Base-by-base conservation (phyloP, 192 early-diverging fungal species). In the Phycomyces nitens region DNA sequence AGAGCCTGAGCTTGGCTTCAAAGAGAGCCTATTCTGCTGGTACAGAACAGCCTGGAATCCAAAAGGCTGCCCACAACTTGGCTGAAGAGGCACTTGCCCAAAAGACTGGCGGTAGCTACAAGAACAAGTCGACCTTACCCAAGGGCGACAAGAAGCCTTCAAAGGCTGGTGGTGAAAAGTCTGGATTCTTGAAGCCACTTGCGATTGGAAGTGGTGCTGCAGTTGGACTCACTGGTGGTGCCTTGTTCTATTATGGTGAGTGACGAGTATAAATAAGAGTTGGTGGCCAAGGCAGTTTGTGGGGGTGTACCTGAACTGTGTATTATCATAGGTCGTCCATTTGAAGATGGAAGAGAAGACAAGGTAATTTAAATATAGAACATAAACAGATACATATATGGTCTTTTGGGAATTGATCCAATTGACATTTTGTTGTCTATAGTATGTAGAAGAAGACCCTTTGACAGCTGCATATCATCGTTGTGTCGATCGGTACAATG, bases 101-200 rank as follows among this genome's bases (percentile, higher is more conserved):
- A 58, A 77, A 77, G 53, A 76, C 70, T 12, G 71, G 76, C 29
- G 20, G 59, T 43, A 15, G 50, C 63, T 24, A 64, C 63, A 34
- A 70, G 65, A 62, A 29, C 74, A 74, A 75, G 51, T 59, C 74
- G 8, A 82, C 78, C 24, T 64, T 68, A 1, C 80, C 80, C 29
- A 82, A 82, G 59, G 71, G 80, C 24, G 74, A 79, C 58, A 79
- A 77, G 57, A 82, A 82, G 59, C 81, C 81, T 15, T 69, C 76
- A 5, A 80, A 80, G 65, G 69, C 65, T 1, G 70, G 72, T 34
- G 73, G 69, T 38, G 68, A 82, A 50, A 77, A 70, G 2, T 59
- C 60, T 12, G 76, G 56, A 21, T 70, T 64, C 56, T 68, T 64
- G 58, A 73, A 72, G 39, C 47, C 70, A 21, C 58, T 77, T 62